Percentiles rank a stretch among this genome's conserved stretches.
Conservation (phyloP, 768 basidiomycete genomes). For the Solioccasus polychromus region DNA sequence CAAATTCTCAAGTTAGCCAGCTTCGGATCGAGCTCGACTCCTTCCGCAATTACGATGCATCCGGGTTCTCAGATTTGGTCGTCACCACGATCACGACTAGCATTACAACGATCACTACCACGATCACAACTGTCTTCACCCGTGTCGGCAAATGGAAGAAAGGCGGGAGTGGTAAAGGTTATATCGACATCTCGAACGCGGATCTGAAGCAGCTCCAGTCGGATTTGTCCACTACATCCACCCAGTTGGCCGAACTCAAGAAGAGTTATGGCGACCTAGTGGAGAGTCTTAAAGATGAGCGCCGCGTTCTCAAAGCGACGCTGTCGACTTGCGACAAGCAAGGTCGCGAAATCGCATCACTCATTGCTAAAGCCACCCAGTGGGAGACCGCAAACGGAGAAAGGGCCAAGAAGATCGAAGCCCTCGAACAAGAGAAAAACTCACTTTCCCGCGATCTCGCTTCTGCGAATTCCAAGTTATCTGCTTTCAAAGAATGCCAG, state of each 20-base stretch:
- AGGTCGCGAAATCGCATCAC: neutral
- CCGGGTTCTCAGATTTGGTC: neutral
- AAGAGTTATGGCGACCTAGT: neutral
- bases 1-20: neutral
- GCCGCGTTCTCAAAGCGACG: neutral
- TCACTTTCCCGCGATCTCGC: neutral
- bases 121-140: too few relatives aligned
- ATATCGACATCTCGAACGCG: too few relatives aligned
- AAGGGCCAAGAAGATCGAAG: neutral
- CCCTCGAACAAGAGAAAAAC: neutral
- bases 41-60: too few relatives aligned
- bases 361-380: neutral
- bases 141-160: constrained; percentile 1
- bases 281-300: neutral
- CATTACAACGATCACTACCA: neutral
- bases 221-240: neutral
- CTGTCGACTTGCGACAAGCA: neutral
- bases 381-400: neutral
- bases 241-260: constrained; percentile 1
- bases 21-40: constrained; percentile 3
- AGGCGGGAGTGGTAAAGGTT: too few relatives aligned
- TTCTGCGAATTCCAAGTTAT: neutral
- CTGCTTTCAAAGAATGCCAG: neutral
- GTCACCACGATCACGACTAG: constrained; percentile 1
- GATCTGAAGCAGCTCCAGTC: too few relatives aligned